Evolutionary conservation across 2,329 filamentous ascomycete genomes (phyloP).

Genomic region (Cladophialophora chaetospira): DNA sequence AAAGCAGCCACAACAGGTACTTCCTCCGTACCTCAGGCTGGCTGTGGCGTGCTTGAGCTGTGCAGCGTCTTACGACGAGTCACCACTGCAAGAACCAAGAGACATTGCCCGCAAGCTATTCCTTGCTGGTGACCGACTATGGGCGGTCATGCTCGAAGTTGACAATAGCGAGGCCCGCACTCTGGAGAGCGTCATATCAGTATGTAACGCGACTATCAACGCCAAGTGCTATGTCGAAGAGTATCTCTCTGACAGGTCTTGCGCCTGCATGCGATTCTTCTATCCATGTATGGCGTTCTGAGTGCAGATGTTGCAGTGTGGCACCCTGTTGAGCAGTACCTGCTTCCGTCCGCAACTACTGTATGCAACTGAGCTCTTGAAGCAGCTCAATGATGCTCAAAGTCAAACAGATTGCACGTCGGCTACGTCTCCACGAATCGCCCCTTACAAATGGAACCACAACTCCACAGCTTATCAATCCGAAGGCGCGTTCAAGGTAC

Average conservation of each 20-base stretch:
- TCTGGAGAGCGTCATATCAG: slow-evolving; percentile 6
- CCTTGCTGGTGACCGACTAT: not conserved
- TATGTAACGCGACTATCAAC: not conserved
- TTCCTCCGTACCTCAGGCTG: not conserved
- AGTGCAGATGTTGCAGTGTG: too few species aligned
- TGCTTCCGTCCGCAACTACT: too few species aligned
- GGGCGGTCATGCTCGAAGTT: slow-evolving; percentile 8
- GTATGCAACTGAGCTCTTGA: too few species aligned
- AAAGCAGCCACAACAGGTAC: not conserved
- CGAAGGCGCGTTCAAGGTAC: too few species aligned
- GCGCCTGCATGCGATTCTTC: not conserved
- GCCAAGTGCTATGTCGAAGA: not conserved
- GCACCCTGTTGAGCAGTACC: too few species aligned
- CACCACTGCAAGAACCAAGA: not conserved
- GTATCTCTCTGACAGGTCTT: not conserved
- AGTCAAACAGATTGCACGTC: too few species aligned
- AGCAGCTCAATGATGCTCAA: too few species aligned
- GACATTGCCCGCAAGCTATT: slow-evolving; percentile 4
- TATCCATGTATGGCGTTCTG: too few species aligned
- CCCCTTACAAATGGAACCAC: too few species aligned
- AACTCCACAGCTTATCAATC: too few species aligned
- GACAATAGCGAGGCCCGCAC: slow-evolving; percentile 17
- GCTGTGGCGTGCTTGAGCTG: slow-evolving; percentile 12
- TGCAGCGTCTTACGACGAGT: not conserved
- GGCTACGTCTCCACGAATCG: too few species aligned